Evolutionary conservation across 768 basidiomycete genomes (phyloP), one percentile per base, ranked within the genome.

Genomic region (Hemileccinum rubropunctum): DNA sequence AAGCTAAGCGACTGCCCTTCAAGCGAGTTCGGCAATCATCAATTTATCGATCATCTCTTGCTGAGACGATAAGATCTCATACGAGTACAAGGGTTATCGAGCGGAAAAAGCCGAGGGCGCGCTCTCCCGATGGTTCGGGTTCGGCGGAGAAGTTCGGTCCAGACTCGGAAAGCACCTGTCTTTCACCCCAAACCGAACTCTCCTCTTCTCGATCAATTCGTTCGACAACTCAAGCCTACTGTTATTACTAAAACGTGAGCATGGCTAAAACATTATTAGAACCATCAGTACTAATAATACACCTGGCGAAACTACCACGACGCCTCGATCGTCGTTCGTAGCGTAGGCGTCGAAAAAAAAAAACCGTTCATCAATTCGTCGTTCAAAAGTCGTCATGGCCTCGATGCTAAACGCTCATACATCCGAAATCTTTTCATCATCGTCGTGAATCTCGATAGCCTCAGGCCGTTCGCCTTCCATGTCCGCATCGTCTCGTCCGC

Each of bases 401-500:
- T 33, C 8, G 12, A 34, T 20, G n/a, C 1, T 6, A 12, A n/a
- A 5, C 6, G 12, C 34, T 63, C 41, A 64, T 30, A 46, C 54
- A 9, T 61, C 48, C n/a, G 43, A 57, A 0, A 2, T 26, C 35
- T 62, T 65, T 42, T 62, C 62, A 1, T 64, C 49, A 11, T 58
- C 54, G 5, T 62, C 58, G 32, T 36, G 54, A 28, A 57, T 26
- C 12, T 60, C 60, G 3, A 2, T 11, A 1, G 6, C 13, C 1
- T 18, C 11, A 6, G 43, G 28, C 28, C 9, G 28, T 12, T 30
- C 50, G 11, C 48, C 53, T 2, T 71, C 68, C 37, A 71, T 57
- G n/a, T 61, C 58, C 30, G 75, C 75, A 17, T 83, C 84, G 42
- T 76, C 73, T 39, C 67, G 78, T 38, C 81, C 82, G 3, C 69